Conservation (phyloP, 2,329 filamentous ascomycete genomes). For the Gaeumannomyces tritici region DNA sequence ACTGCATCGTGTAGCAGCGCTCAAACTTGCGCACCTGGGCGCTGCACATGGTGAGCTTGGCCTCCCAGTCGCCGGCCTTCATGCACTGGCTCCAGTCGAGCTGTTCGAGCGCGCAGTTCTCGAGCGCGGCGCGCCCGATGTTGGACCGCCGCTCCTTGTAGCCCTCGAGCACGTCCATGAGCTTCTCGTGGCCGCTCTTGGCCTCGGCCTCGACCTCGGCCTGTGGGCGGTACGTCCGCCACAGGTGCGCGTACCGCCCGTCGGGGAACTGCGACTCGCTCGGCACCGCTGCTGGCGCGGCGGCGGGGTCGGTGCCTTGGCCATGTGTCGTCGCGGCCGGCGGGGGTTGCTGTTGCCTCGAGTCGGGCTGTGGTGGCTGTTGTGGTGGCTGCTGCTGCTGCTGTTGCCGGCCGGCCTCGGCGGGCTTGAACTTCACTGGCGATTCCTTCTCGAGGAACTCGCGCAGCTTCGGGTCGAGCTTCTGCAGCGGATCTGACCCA, state of each 20-base stretch:
- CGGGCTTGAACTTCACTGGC: conserved; percentile 53
- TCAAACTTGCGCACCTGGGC: conserved; percentile 70
- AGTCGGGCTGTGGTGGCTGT: conserved; percentile 10
- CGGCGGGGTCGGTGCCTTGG: background rate
- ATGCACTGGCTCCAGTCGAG: conserved; percentile 77
- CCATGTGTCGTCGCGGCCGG: background rate
- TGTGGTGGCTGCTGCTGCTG: conserved; percentile 8
- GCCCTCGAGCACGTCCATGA: conserved; percentile 69
- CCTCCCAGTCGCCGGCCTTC: conserved; percentile 55
- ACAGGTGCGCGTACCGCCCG: conserved; percentile 70
- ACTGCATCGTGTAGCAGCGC: conserved; percentile 82
- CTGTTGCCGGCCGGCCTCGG: conserved; percentile 12
- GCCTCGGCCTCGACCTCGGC: conserved; percentile 56
- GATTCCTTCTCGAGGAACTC: conserved; percentile 80
- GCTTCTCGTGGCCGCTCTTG: conserved; percentile 69
- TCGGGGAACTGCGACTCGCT: conserved; percentile 45
- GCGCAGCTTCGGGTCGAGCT: conserved; percentile 73
- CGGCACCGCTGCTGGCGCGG: conserved; percentile 25
- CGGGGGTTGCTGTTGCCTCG: conserved; percentile 4
- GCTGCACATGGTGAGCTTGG: conserved; percentile 71
- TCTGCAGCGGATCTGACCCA: conserved; percentile 55
- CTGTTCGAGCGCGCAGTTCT: conserved; percentile 89
- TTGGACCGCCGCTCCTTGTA: conserved; percentile 74
- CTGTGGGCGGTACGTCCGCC: conserved; percentile 81
- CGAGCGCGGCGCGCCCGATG: conserved; percentile 73